These are phyloP conservation scores for Trichoderma asperellum DNA, from an alignment of 2,329 filamentous ascomycete genomes.

Conservation along the genomic window DNA sequence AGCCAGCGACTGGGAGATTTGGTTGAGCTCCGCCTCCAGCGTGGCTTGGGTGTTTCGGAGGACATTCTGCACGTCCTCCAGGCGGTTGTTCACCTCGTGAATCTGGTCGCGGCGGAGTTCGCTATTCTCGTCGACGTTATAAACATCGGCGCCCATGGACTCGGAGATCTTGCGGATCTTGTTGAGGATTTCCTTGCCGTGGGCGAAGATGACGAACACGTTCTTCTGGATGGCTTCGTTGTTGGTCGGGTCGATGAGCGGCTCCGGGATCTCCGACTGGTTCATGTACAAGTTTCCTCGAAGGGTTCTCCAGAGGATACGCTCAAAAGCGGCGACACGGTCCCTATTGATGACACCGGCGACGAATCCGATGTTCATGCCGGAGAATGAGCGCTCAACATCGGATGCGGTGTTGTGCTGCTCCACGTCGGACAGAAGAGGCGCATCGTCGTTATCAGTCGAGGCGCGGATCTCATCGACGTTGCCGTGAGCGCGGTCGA, in stretches of 20 bases:
- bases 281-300: constrained; percentile 99
- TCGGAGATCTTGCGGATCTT: constrained; percentile 99
- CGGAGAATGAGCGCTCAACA: constrained; percentile 84
- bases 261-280: constrained; percentile 95
- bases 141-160: constrained; percentile 92
- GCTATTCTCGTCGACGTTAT: constrained; percentile 96
- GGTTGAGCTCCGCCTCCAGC: constrained; percentile 86
- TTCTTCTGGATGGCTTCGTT: constrained; percentile 96
- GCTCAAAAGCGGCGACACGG: constrained; percentile 91
- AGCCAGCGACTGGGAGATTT: constrained; percentile 88
- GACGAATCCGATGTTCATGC: constrained; percentile 99
- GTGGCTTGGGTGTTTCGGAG: constrained; percentile 94
- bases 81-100: constrained; percentile 92
- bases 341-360: constrained; percentile 94
- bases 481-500: constrained; percentile 92
- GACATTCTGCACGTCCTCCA: constrained; percentile 90
- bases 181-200: constrained; percentile 96
- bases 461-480: constrained; percentile 96
- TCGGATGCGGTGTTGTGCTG: constrained; percentile 71
- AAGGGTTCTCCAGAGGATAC: constrained; percentile 95
- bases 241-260: constrained; percentile 86
- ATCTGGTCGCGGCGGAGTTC: constrained; percentile 95
- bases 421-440: constrained; percentile 89
- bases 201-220: constrained; percentile 98
- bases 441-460: constrained; percentile 87